Base-by-base conservation (phyloP, 768 basidiomycete species). In the Pleurotus platypus region DNA sequence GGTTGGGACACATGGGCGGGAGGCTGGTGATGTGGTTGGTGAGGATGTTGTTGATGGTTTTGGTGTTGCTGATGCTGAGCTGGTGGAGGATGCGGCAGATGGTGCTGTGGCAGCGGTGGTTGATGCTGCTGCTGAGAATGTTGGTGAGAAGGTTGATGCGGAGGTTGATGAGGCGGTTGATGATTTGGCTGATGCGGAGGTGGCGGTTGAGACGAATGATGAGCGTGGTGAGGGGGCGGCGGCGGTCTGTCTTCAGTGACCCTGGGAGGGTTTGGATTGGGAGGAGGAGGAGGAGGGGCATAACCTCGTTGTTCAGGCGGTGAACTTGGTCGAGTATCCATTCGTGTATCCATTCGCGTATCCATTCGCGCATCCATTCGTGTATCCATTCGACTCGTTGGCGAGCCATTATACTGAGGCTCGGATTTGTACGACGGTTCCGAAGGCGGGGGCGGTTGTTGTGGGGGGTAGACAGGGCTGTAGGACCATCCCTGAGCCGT, bases 221-320 rank as follows among this genome's bases (percentile, higher is more conserved):
- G 51, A 22, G 35, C 18, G 15, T 48, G 46, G 46, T 48, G n/a
- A 11, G 22, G 51, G 5, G 51, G 51, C 20, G 51, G 51, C 2
- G 51, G 51, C 15, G 51, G 51, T 22, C 51, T 53, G 38, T 53
- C 51, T 24, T 53, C 51, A 13, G 51, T 18, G 20, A 39, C 22
- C 18, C 51, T 35, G 22, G 51, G 20, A 12, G 16, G 49, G 30
- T 50, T 50, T 27, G 35, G 26, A 16, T 35, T 40, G 13, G 35
- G 35, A 15, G 51, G 51, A 13, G 50, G 50, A 7, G 35, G 35
- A 13, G 51, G 51, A 13, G 51, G 51, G 12, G 49, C 27, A 37
- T 53, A 53, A 42, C 37, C 39, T 38, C 38, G 51, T 20, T 53
- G 51, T 20, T 53, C 51, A 16, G 37, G 22, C 38, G 51, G 38